phyloP scores from a whole-genome alignment of 257 asterid species.

The Solanum chilense region DNA sequence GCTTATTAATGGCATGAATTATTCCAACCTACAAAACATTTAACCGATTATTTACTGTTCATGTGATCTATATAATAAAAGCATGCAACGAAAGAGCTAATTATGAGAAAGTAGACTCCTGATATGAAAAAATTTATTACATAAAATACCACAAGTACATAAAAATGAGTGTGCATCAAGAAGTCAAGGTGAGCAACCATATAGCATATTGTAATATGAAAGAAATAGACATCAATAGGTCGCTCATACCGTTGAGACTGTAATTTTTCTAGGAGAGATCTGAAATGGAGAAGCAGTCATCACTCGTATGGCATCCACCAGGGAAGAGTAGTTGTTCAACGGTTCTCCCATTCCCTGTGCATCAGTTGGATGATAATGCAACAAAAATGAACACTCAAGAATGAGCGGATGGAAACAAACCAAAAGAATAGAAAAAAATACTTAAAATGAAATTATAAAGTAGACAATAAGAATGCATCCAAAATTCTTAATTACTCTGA shows the following conservation, averaged over 20 bases:
- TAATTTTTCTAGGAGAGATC: constrained; percentile 76
- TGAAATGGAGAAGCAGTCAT: constrained; percentile 83
- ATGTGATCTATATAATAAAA: background rate
- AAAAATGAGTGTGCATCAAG: background rate
- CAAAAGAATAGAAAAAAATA: background rate
- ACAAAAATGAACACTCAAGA: background rate
- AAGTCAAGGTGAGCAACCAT: background rate
- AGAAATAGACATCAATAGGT: background rate
- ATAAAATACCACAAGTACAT: background rate
- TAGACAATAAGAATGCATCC: background rate
- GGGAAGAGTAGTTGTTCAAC: constrained; percentile 62
- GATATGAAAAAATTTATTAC: background rate
- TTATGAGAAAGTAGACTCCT: background rate
- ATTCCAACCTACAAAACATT: constrained; percentile 65
- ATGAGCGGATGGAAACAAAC: background rate
- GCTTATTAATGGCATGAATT: constrained; percentile 73
- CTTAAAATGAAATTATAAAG: background rate
- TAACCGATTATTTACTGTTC: background rate
- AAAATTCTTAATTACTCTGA: background rate
- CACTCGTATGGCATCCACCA: constrained; percentile 73
- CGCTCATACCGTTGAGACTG: constrained; percentile 72
- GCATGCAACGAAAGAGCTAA: background rate
- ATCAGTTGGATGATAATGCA: constrained; percentile 1
- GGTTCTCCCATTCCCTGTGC: constrained; percentile 98
- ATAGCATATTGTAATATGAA: background rate